Evolutionary conservation across 139 green algal genomes (phyloP).

Genomic region (Penium margaritaceum): DNA sequence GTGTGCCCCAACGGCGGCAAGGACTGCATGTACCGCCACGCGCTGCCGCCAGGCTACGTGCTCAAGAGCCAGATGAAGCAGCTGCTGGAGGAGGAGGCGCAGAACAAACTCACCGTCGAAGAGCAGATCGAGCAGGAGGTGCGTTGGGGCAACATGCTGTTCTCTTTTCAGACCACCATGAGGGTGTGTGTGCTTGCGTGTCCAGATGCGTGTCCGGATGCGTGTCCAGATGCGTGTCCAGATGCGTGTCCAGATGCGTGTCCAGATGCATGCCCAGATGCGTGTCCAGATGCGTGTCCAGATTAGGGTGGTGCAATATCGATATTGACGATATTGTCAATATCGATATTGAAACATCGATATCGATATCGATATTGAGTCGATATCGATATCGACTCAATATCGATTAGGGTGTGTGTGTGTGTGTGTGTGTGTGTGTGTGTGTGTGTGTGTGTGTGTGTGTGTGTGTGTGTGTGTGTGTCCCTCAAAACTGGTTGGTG

Average conservation of each 20-base stretch:
- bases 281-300: neutral
- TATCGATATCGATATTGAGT: too few species aligned
- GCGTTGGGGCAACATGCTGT: neutral
- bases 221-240: too few species aligned
- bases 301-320: neutral
- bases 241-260: too few species aligned
- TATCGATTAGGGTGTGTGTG: too few species aligned
- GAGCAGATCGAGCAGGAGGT: conserved; percentile 87
- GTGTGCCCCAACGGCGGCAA: conserved; percentile 78
- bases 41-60: conserved; percentile 83
- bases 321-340: too few species aligned
- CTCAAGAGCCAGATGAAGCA: conserved; percentile 89
- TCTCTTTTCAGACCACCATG: conserved; percentile 5
- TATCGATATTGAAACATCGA: too few species aligned
- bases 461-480: too few species aligned
- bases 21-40: conserved; percentile 94
- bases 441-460: too few species aligned
- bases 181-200: neutral
- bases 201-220: neutral
- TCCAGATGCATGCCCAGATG: neutral
- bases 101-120: conserved; percentile 62
- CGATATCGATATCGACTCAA: too few species aligned
- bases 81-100: conserved; percentile 68
- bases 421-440: too few species aligned
- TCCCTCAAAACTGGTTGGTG: too few species aligned